Evolutionary conservation across 2,329 filamentous ascomycete species (phyloP), one percentile per base, ranked within the genome.

Genomic region (Pyrenochaeta sp.): DNA sequence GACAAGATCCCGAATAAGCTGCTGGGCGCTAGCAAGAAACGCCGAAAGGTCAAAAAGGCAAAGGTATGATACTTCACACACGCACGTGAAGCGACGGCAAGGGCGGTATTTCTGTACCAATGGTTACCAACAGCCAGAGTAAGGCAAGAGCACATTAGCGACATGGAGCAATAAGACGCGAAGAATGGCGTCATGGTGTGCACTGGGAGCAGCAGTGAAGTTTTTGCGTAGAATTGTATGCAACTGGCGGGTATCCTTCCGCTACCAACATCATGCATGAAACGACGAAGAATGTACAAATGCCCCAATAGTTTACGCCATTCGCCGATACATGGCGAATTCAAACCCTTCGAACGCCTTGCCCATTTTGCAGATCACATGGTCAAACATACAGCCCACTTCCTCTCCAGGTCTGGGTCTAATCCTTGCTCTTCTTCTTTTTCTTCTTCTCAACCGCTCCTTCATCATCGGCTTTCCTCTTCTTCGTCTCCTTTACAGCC

Each of bases 361-460:
- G 46, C 57, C 60, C 58, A 47, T 54, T 63, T 59, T 59, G 23
- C 45, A 50, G 45, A 39, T 46, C 42, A 62, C 46, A 58, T 55
- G 56, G 52, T 50, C 42, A 56, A 47, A 42, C 56, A 46, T 53
- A 54, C 48, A 55, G 15, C 30, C 40, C 40, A 29, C 27, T 21
- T 36, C n/a, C 9, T 17, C 17, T 6, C 48, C 20, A 46, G 52
- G 54, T 57, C 54, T 37, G 42, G 31, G 42, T 64, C 63, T 75
- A 75, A 23, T 65, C 73, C 69, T 76, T 75, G 69, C 66, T 76
- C 82, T 89, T 88, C 72, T 83, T 81, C 78, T 86, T 86, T 77
- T 85, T 86, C 75, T 89, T 84, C 78, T 90, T 83, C 78, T 89
- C 85, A 0, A 44, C 43, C 40, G 61, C 63, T n/a, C 64, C 62